Percentiles rank a stretch among this genome's conserved stretches.
Evolutionary conservation across 164 flowering plant genomes (phyloP).

Genomic region (Dillenia suffruticosa): DNA sequence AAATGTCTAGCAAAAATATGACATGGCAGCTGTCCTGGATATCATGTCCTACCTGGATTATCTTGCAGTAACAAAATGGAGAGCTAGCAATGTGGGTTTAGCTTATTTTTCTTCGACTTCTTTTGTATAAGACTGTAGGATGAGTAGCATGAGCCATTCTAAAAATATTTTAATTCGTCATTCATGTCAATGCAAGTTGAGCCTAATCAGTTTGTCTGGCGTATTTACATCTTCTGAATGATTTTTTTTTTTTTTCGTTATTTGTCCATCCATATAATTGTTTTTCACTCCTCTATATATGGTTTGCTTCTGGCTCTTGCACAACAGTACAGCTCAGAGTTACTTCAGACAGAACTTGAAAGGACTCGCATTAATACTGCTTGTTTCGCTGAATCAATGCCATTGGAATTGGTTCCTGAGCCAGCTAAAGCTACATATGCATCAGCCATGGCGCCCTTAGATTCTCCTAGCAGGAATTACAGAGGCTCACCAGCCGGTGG

Average conservation of each 20-base stretch:
- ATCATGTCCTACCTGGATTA: too few relatives aligned
- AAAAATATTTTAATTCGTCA: too few relatives aligned
- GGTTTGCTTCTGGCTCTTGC: constrained; percentile 69
- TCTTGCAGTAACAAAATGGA: too few relatives aligned
- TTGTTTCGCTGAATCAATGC: constrained; percentile 76
- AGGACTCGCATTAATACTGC: constrained; percentile 90
- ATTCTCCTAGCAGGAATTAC: constrained; percentile 58
- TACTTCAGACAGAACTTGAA: constrained; percentile 85
- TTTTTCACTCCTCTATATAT: not conserved
- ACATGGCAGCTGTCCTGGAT: too few relatives aligned
- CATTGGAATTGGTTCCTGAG: constrained; percentile 72
- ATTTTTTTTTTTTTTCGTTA: not conserved
- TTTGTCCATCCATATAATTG: not conserved
- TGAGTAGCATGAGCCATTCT: too few relatives aligned
- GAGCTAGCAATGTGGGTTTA: too few relatives aligned
- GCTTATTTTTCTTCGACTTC: too few relatives aligned
- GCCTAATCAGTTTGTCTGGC: too few relatives aligned
- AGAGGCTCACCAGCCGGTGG: constrained; percentile 42
- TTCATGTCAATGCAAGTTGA: too few relatives aligned
- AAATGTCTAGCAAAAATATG: too few relatives aligned
- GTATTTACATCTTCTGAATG: not conserved
- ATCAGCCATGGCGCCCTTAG: constrained; percentile 57
- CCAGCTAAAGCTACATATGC: constrained; percentile 60
- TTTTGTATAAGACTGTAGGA: too few relatives aligned
- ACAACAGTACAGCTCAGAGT: constrained; percentile 82